phyloP scores from a whole-genome alignment of 345 rosid genomes.

The Pistacia atlantica region DNA sequence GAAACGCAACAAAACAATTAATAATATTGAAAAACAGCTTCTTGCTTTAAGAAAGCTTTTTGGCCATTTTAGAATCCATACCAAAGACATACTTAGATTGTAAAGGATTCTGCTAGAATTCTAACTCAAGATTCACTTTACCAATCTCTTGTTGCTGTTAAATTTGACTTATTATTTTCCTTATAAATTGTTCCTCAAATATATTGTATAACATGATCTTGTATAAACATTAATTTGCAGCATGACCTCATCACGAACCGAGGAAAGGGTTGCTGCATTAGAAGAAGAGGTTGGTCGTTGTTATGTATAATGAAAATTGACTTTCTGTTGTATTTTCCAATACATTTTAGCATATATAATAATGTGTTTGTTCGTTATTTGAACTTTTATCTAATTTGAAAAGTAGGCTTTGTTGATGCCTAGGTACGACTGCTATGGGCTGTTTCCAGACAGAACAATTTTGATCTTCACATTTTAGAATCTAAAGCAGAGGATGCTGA shows the following conservation, averaged over 20 bases:
- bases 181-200: background rate
- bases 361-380: background rate
- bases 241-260: conserved; percentile 32
- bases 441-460: conserved; percentile 69
- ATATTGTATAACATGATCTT: conserved; percentile 12
- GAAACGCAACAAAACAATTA: background rate
- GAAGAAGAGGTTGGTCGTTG: conserved; percentile 69
- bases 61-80: background rate
- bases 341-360: background rate
- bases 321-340: background rate
- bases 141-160: background rate
- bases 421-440: conserved; percentile 76
- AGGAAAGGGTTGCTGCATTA: conserved; percentile 40
- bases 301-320: background rate
- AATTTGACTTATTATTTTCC: background rate
- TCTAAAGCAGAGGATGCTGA: conserved; percentile 57
- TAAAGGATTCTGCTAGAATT: background rate
- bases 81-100: background rate
- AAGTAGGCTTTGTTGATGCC: conserved; percentile 34
- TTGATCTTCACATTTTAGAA: conserved; percentile 67
- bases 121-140: background rate
- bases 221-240: conserved; percentile 36
- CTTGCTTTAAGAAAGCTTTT: background rate
- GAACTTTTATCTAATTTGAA: conserved; percentile 35
- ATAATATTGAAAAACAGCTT: background rate